Evolutionary conservation across 2,329 filamentous ascomycete genomes (phyloP).

Genomic region (Escovopsis sp.): DNA sequence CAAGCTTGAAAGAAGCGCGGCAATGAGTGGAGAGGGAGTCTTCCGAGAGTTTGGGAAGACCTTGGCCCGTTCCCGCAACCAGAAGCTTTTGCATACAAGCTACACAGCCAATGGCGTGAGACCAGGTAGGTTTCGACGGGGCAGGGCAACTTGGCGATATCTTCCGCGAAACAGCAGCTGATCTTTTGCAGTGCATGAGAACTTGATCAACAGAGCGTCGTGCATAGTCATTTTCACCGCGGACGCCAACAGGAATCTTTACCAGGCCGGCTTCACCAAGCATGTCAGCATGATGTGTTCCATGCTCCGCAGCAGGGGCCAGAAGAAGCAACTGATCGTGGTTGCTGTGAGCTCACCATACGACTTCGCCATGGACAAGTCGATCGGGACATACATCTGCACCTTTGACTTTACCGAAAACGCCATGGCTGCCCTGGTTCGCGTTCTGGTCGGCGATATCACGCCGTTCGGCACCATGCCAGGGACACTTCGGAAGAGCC

Average conservation of each 20-base stretch:
- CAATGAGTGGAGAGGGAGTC: constrained; percentile 87
- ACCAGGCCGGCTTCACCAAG: constrained; percentile 89
- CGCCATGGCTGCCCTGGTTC: constrained; percentile 70
- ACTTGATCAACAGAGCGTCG: constrained; percentile 74
- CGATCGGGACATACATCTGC: constrained; percentile 84
- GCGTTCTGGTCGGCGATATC: constrained; percentile 68
- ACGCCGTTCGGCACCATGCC: constrained; percentile 44
- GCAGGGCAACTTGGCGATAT: no score
- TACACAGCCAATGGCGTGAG: constrained; percentile 89
- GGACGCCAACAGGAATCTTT: constrained; percentile 85
- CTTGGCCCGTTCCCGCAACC: constrained; percentile 71
- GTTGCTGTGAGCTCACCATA: constrained; percentile 91
- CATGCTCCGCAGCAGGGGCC: constrained; percentile 59
- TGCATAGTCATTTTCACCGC: constrained; percentile 85
- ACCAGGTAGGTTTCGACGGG: constrained; percentile 34
- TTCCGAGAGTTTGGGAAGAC: constrained; percentile 81
- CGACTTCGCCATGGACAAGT: constrained; percentile 86
- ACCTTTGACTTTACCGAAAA: constrained; percentile 95
- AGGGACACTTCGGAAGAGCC: constrained; percentile 71
- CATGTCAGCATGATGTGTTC: constrained; percentile 94
- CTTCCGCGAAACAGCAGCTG: constrained; percentile 2
- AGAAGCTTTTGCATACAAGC: constrained; percentile 81
- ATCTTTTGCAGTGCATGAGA: constrained; percentile 56
- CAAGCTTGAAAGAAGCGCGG: constrained; percentile 39
- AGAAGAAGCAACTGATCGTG: constrained; percentile 81